A percentile compares a stretch with the other conserved stretches of the same genome.
Conservation (phyloP, 805 yeast species). For the Pichia paraexigua region DNA sequence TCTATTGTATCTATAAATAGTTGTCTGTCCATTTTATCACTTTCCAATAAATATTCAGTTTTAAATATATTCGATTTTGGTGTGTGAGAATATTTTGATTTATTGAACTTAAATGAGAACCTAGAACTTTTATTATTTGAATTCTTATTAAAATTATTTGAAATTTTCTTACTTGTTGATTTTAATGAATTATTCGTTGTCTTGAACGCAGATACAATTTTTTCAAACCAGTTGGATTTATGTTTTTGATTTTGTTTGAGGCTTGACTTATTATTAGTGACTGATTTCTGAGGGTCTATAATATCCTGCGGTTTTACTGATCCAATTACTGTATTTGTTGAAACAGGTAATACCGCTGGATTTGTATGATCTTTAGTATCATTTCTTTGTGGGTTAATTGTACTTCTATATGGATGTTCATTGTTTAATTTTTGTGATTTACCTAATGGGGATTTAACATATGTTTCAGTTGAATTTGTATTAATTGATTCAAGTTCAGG, state of each 20-base stretch:
- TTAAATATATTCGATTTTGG: not conserved
- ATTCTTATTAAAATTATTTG: not conserved
- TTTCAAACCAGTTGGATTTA: conserved; percentile 19
- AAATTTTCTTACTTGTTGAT: not conserved
- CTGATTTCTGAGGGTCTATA: not conserved
- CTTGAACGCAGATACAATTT: conserved; percentile 11
- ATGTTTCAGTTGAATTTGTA: not conserved
- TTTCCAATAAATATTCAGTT: conserved; percentile 10
- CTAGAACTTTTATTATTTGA: not conserved
- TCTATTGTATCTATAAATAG: conserved; percentile 1
- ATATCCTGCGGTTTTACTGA: not conserved
- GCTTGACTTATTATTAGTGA: too few species aligned
- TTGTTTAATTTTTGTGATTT: not conserved
- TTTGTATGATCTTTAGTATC: not conserved
- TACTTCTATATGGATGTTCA: not conserved
- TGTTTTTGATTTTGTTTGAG: not conserved
- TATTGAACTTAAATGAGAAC: conserved; percentile 4
- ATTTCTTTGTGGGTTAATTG: not conserved
- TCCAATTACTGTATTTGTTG: not conserved
- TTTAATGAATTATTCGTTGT: not conserved
- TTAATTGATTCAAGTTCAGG: not conserved
- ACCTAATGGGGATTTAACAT: not conserved
- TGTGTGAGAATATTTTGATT: not conserved
- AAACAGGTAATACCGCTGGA: not conserved
- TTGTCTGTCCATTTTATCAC: conserved; percentile 7